Evolutionary conservation across 441 rosid species (phyloP).

Genomic region (Theobroma grandiflorum): DNA sequence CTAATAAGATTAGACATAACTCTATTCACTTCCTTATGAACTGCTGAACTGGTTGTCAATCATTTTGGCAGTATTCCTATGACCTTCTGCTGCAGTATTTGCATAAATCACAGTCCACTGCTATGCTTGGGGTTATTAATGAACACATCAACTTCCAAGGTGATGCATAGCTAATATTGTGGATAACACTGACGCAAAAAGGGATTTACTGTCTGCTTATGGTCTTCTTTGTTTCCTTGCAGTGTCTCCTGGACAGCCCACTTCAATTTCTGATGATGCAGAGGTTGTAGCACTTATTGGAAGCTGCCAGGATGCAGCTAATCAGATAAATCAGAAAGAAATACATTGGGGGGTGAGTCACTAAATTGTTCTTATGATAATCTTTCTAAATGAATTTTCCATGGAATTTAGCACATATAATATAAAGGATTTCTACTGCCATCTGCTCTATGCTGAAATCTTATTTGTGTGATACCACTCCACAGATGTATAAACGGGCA

Average conservation of each 20-base stretch:
- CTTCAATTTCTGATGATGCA: slow-evolving; percentile 80
- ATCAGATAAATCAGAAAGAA: slow-evolving; percentile 86
- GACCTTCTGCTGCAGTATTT: slow-evolving; percentile 94
- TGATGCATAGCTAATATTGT: slow-evolving; percentile 28
- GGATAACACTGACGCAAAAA: background rate
- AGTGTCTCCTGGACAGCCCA: slow-evolving; percentile 96
- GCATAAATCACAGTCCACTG: slow-evolving; percentile 78
- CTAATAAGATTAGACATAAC: background rate
- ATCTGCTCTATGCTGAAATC: slow-evolving; percentile 9
- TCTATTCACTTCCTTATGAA: slow-evolving; percentile 20
- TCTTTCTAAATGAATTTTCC: background rate
- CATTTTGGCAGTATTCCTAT: slow-evolving; percentile 78
- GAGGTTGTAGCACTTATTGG: slow-evolving; percentile 83
- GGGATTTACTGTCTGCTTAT: background rate
- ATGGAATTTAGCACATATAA: background rate
- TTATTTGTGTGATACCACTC: background rate
- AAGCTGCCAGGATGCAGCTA: slow-evolving; percentile 77
- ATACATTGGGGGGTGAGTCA: slow-evolving; percentile 95
- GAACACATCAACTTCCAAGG: slow-evolving; percentile 96
- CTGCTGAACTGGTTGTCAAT: slow-evolving; percentile 32
- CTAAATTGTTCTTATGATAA: background rate
- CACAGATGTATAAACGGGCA: background rate
- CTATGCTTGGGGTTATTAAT: slow-evolving; percentile 90
- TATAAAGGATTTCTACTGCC: background rate
- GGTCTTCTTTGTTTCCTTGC: slow-evolving; percentile 38